Evolutionary conservation across 305 asterid species (phyloP).

Genomic region (Vinca major): DNA sequence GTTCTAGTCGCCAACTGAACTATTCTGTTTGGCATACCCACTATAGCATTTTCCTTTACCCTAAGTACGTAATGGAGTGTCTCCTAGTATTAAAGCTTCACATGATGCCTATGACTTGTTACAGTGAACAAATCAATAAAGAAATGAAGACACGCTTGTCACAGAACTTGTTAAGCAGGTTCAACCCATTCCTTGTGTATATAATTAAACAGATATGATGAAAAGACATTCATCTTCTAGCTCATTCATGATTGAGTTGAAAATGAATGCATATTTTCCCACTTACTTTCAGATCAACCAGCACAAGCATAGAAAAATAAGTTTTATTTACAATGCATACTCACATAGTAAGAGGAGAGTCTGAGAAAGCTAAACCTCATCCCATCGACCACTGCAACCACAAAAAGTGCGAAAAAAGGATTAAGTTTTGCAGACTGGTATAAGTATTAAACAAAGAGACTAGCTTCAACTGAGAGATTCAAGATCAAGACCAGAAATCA

Average conservation of each 20-base stretch:
- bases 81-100: neutral
- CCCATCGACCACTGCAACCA: slow-evolving; percentile 30
- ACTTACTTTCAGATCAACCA: neutral
- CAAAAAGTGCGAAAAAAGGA: slow-evolving; percentile 6
- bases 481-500: neutral
- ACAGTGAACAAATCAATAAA: neutral
- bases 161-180: slow-evolving; percentile 1
- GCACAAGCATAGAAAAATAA: neutral
- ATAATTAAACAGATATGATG: neutral
- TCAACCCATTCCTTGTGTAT: too few relatives aligned
- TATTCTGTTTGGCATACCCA: neutral
- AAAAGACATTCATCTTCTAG: neutral
- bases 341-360: slow-evolving; percentile 11
- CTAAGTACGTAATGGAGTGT: neutral
- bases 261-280: neutral
- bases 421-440: neutral
- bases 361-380: slow-evolving; percentile 10
- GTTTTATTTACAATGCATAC: slow-evolving; percentile 4
- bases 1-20: neutral
- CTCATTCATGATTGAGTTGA: neutral
- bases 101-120: neutral
- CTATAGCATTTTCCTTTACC: neutral
- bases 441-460: neutral
- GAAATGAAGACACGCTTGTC: neutral
- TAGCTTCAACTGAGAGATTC: neutral